phyloP scores from a whole-genome alignment of 148 eudicot species.

The Vaccinium macrocarpon region DNA sequence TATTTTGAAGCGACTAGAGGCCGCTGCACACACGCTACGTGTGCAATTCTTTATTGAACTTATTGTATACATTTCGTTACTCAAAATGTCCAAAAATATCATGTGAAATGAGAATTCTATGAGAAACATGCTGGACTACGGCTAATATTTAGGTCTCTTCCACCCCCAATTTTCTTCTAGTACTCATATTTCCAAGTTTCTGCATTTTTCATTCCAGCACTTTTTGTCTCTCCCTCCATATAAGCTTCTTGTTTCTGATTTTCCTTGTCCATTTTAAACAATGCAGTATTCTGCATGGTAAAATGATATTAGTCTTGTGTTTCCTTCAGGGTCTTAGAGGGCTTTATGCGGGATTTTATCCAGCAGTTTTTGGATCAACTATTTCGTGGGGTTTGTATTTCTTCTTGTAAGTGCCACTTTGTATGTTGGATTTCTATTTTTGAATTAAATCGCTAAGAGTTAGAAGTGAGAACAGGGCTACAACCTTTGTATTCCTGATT shows the following conservation, averaged over 20 bases:
- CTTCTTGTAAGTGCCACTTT: constrained; percentile 71
- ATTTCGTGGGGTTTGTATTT: constrained; percentile 95
- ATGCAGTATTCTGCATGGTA: background rate
- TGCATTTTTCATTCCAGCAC: background rate
- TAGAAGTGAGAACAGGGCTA: background rate
- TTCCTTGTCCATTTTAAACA: background rate
- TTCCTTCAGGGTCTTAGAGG: constrained; percentile 79
- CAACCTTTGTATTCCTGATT: background rate
- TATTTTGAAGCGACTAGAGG: background rate
- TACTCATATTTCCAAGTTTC: background rate
- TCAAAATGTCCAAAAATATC: background rate
- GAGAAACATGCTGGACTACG: background rate
- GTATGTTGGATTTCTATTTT: background rate
- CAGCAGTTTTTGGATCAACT: constrained; percentile 94
- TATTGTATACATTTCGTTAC: background rate
- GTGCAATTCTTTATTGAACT: background rate
- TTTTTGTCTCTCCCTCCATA: background rate
- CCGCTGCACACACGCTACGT: background rate
- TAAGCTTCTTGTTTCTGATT: background rate
- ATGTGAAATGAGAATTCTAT: background rate
- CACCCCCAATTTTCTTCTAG: background rate
- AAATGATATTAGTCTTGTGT: background rate
- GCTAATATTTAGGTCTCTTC: background rate
- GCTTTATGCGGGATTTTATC: constrained; percentile 89
- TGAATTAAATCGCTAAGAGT: background rate